Evolutionary conservation across 2,329 filamentous ascomycete genomes (phyloP), one percentile per base, ranked within the genome.

Genomic region (Akanthomyces uredinophilus): DNA sequence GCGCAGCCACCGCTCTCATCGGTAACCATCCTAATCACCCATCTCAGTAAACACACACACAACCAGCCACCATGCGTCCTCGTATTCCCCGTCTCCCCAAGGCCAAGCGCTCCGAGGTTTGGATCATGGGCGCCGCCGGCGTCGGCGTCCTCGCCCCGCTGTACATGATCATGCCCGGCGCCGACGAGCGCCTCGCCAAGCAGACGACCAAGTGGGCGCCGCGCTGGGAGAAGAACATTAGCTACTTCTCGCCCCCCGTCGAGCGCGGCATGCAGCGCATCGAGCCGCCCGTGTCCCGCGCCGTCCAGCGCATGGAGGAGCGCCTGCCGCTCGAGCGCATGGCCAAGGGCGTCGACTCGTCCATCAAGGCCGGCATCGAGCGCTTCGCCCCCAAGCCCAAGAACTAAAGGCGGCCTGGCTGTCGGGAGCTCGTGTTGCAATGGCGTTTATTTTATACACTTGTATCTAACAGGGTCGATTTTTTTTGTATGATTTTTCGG

Each of bases 131-230:
- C 62, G 75, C 81, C 44, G 83, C 83, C 27, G 82, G 83, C 64
- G 75, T 84, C 63, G 78, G 74, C 52, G 81, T 78, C 66, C 78
- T 86, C 61, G 79, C 82, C 1, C 83, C 83, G 32, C 77, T 86
- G 68, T 85, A 84, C 74, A 77, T 85, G 68, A 76, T 84, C 68
- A 76, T 83, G 62, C 83, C 83, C 29, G 81, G 82, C 41, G 81
- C 81, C 63, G 79, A 84, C 66, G 81, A 85, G 70, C 78, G 78
- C 49, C 70, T 86, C 41, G 78, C 81, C 60, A 73, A 73, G 27
- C 82, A 84, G 71, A 86, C 83, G 4, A 75, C 77, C 63, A 79
- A 81, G 68, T 86, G 83, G 83, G 83, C 83, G 4, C 82, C 83
- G 20, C 79, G 81, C 61, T 86, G 83, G 83, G 83, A 86, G 72